These are phyloP conservation scores for Dictyostelium capitatum DNA, from an alignment of 78 protist species.

Conservation along the genomic window DNA sequence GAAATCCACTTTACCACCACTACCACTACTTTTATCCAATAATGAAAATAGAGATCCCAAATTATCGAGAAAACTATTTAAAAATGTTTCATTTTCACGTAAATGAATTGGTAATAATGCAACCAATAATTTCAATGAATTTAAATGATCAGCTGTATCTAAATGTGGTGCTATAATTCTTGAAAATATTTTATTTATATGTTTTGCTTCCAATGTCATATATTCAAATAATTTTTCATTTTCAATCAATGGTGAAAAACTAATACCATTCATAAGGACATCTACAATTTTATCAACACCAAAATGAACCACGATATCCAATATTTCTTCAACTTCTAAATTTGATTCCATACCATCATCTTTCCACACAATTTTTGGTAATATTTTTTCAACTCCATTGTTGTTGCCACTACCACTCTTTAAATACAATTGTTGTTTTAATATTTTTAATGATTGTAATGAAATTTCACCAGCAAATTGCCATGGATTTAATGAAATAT, in stretches of 20 bases:
- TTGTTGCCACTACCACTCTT: background rate
- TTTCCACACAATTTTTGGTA: slow-evolving; percentile 51
- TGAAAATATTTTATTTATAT: slow-evolving; percentile 49
- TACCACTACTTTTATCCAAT: slow-evolving; percentile 29
- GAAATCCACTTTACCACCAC: slow-evolving; percentile 21
- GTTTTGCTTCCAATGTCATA: slow-evolving; percentile 40
- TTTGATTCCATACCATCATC: slow-evolving; percentile 62
- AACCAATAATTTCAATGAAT: slow-evolving; percentile 47
- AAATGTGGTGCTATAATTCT: slow-evolving; percentile 11
- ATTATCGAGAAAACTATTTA: slow-evolving; percentile 33
- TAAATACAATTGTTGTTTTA: slow-evolving; percentile 41
- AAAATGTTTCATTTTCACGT: slow-evolving; percentile 22
- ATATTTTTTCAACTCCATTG: background rate
- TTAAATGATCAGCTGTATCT: background rate
- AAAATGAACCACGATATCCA: slow-evolving; percentile 29
- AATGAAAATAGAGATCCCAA: slow-evolving; percentile 17
- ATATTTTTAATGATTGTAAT: slow-evolving; percentile 31
- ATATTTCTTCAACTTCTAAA: slow-evolving; percentile 42
- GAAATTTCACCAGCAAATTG: slow-evolving; percentile 69
- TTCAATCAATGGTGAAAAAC: slow-evolving; percentile 45
- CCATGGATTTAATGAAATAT: slow-evolving; percentile 73
- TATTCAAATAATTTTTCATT: slow-evolving; percentile 59
- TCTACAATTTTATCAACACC: slow-evolving; percentile 63
- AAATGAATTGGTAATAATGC: slow-evolving; percentile 49
- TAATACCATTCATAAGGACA: slow-evolving; percentile 36